Base-by-base conservation (phyloP, 352 stramenopile genomes). In the Thalassiosira delicatula region DNA sequence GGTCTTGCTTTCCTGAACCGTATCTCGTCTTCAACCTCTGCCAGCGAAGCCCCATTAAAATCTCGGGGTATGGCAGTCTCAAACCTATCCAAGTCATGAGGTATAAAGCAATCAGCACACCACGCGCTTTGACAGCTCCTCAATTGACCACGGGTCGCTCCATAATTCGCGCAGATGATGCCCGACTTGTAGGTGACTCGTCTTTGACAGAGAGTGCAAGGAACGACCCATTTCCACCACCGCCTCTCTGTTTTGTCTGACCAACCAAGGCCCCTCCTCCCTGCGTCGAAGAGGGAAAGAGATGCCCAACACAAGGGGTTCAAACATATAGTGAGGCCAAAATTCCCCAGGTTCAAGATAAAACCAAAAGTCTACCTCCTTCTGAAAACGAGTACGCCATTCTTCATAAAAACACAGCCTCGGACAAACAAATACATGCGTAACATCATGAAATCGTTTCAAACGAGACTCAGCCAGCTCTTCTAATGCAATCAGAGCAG, bases 331-430 rank as follows among this genome's bases (percentile, higher is more conserved):
- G 44, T 74, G 19, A 74, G 72, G 51, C 72, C 72, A 81, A 25
- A 8, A 7, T 21, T 23, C 11, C 29, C 70, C 44, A 61, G 44
- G 33, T 21, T 40, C 19, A 33, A 49, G 35, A 49, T 40, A 23
- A 61, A 80, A 76, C 59, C 67, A 84, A 49, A 84, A 17, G 62
- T 80, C 60, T 27, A 84, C 54, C 65, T 84, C 76, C 21, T 84
- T 84, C 33, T 84, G 69, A 73, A 78, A 79, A 17, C 70, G 1
- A 21, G 2, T 46, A 0, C 59, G 21, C 67, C 76, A 84, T 29
- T 84, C 76, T 32, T 84, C 76, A 7, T 76, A 5, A 21, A 46
- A 80, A 32, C 79, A 60, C 46, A 84, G 53, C 21, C 37, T 19
- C 11, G 27, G 76, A 61, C 53, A 71, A 49, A 79, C 21, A 33